These are phyloP conservation scores for Fusarium sp. DNA, from an alignment of 2,329 filamentous ascomycete genomes.

Conservation along the genomic window DNA sequence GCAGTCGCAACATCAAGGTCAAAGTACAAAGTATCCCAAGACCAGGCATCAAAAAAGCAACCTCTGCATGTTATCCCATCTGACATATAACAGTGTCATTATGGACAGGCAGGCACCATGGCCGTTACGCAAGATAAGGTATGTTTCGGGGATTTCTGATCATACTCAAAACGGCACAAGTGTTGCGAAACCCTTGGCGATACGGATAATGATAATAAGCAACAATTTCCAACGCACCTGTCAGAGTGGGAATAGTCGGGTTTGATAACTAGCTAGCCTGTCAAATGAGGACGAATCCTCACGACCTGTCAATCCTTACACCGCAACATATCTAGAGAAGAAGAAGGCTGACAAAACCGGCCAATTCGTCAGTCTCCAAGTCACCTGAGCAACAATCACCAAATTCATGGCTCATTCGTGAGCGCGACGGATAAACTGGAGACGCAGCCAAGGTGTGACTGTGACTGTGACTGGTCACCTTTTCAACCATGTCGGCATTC, in stretches of 20 bases:
- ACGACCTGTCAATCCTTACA: conserved; percentile 21
- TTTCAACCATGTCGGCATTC: conserved; percentile 34
- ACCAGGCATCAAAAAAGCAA: not conserved
- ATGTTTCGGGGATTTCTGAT: not conserved
- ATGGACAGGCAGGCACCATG: conserved; percentile 1
- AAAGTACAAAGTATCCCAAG: not conserved
- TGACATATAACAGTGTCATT: not conserved
- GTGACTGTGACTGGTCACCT: conserved; percentile 39
- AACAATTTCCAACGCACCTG: not conserved
- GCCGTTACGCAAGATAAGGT: conserved; percentile 2
- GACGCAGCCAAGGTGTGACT: not conserved
- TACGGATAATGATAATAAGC: not conserved
- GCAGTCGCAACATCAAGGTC: not conserved
- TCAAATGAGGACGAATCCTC: not conserved
- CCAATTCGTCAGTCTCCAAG: conserved; percentile 5
- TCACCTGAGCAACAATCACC: conserved; percentile 15
- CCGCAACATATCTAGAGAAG: conserved; percentile 11
- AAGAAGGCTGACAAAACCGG: not conserved
- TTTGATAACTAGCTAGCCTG: conserved; percentile 14
- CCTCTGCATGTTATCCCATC: not conserved
- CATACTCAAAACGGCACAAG: not conserved
- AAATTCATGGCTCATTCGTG: conserved; percentile 19
- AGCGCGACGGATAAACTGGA: conserved; percentile 1
- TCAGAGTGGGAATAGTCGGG: conserved; percentile 40
- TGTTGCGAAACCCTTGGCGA: not conserved